Base-by-base conservation (phyloP, 2,329 filamentous ascomycete genomes). In the Pyrenochaeta sp. region DNA sequence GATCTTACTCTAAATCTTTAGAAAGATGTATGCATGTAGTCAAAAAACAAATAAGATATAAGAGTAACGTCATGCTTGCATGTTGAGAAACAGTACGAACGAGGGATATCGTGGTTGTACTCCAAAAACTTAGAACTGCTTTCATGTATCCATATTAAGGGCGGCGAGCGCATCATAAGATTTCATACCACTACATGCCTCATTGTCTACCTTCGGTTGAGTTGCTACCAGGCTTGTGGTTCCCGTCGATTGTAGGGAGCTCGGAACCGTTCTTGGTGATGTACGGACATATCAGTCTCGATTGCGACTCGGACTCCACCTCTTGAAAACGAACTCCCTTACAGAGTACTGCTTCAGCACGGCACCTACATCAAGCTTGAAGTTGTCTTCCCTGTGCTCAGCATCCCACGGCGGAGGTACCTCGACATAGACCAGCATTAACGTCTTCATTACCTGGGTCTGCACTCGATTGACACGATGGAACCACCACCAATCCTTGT, bases 351-450 rank as follows among this genome's bases (percentile, higher is more conserved):
- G 81, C 67, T 83, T 84, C 68, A 97, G 77, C 27, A 90, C 76
- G 9, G 80, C 80, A 1, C 88, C 84, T 50, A 95, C 83, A 58
- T 91, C 87, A 27, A 81, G 64, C 50, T 65, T 68, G 6, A 66
- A 71, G 3, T 72, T 71, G 10, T 78, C 76, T 15, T 80, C 69
- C 15, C 81, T 81, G 3, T 46, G 25, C 36, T 77, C 76, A 2
- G 80, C 78, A 46, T 80, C 79, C 15, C 82, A 70, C 1, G 91
- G 90, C 3, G 90, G 84, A 2, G 95, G 95, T 5, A 99, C 84
- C 64, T 98, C 93, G 12, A 99, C 93, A 72, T 97, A 99, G 40
- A 91, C 90, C 32, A 99, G 76, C 37, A 98, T 88, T 65, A 99
- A 77, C 48, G 89, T 97, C 83, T 99, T 99, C 73, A 90, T 87